Evolutionary conservation across 2,329 filamentous ascomycete species (phyloP).

Genomic region (Laburnicola sp.): DNA sequence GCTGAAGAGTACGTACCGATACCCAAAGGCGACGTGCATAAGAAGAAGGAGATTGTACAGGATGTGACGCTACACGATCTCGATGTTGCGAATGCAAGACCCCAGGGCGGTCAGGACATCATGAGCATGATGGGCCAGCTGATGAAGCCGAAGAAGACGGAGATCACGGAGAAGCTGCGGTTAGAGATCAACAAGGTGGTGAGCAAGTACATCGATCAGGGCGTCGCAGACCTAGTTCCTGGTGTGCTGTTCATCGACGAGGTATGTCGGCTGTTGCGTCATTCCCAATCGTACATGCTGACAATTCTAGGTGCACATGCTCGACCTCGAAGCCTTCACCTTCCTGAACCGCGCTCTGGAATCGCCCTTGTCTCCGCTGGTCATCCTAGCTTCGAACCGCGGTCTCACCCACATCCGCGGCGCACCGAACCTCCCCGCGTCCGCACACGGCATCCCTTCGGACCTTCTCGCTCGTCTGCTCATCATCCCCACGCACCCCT

Average conservation of each 20-base stretch:
- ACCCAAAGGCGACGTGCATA: constrained; percentile 98
- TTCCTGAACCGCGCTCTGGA: constrained; percentile 98
- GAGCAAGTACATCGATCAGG: constrained; percentile 98
- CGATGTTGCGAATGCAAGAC: constrained; percentile 91
- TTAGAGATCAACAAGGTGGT: constrained; percentile 99
- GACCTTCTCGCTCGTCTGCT: constrained; percentile 92
- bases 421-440: constrained; percentile 63
- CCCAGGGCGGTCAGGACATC: constrained; percentile 96
- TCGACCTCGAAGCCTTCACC: constrained; percentile 98
- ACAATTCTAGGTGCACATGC: constrained; percentile 83
- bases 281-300: constrained; percentile 18
- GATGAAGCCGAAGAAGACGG: constrained; percentile 99
- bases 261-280: constrained; percentile 56
- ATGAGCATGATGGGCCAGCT: constrained; percentile 99
- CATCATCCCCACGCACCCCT: constrained; percentile 92
- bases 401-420: constrained; percentile 92
- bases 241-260: constrained; percentile 98
- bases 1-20: constrained; percentile 99
- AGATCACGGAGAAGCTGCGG: constrained; percentile 96
- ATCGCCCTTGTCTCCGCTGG: constrained; percentile 90
- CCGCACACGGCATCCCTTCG: constrained; percentile 89
- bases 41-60: constrained; percentile 99
- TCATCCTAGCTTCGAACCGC: constrained; percentile 95
- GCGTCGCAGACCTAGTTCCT: constrained; percentile 95
- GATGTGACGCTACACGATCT: constrained; percentile 97